phyloP scores from a whole-genome alignment of 768 basidiomycete genomes.

The Aureoboletus auriporus region DNA sequence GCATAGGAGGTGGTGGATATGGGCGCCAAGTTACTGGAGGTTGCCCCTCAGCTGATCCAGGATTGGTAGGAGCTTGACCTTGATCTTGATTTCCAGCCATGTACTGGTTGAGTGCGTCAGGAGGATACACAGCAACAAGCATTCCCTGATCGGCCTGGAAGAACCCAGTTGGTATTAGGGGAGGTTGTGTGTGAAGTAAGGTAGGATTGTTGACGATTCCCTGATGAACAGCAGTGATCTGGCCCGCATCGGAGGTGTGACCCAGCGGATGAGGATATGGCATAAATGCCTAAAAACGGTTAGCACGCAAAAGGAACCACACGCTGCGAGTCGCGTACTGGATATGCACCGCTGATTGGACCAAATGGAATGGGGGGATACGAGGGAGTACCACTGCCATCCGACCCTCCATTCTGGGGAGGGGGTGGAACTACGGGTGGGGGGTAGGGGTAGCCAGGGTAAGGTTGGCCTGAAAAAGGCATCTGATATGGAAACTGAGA shows the following conservation, averaged over 20 bases:
- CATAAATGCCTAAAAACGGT: slow-evolving; percentile 40
- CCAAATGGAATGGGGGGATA: slow-evolving; percentile 35
- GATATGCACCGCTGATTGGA: slow-evolving; percentile 37
- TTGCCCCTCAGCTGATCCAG: slow-evolving; percentile 26
- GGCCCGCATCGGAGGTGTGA: slow-evolving; percentile 27
- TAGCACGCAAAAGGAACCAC: slow-evolving; percentile 1
- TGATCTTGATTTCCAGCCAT: slow-evolving; percentile 45
- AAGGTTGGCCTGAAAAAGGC: slow-evolving; percentile 44
- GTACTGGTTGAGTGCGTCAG: slow-evolving; percentile 67
- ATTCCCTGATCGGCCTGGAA: slow-evolving; percentile 70
- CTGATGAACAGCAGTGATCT: slow-evolving; percentile 9
- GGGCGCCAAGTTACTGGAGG: slow-evolving; percentile 32
- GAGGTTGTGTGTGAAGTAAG: slow-evolving; percentile 39
- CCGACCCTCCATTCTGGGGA: slow-evolving; percentile 33
- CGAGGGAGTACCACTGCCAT: slow-evolving; percentile 33
- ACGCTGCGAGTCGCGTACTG: slow-evolving; percentile 35
- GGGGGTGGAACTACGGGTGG: slow-evolving; percentile 21
- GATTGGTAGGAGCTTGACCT: slow-evolving; percentile 11
- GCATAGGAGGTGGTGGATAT: slow-evolving; percentile 30
- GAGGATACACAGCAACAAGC: slow-evolving; percentile 67
- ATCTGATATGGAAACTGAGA: slow-evolving; percentile 49
- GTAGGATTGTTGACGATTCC: slow-evolving; percentile 14
- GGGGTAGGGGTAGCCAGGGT: slow-evolving; percentile 41
- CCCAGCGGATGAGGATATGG: slow-evolving; percentile 43
- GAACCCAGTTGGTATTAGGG: slow-evolving; percentile 63